phyloP scores from a whole-genome alignment of 768 basidiomycete species.

The Leccinellum luteum region DNA sequence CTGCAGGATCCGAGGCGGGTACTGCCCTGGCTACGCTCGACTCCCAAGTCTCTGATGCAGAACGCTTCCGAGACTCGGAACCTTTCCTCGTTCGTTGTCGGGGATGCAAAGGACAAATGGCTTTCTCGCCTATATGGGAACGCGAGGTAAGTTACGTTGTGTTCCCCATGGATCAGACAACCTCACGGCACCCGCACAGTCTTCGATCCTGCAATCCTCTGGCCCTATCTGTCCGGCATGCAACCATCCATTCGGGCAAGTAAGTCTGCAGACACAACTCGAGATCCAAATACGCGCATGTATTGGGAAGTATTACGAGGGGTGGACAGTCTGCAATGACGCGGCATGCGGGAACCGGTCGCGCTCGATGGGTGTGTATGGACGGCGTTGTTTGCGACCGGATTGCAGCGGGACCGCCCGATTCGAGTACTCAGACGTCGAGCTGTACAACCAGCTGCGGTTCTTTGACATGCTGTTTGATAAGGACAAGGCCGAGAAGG shows the following conservation, averaged over 20 bases:
- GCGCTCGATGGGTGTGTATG: slow-evolving; percentile 93
- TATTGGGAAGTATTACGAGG: slow-evolving; percentile 83
- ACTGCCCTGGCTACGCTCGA: slow-evolving; percentile 72
- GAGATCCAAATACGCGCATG: slow-evolving; percentile 80
- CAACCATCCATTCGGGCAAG: slow-evolving; percentile 43
- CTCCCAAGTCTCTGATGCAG: slow-evolving; percentile 83
- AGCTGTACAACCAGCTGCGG: slow-evolving; percentile 87
- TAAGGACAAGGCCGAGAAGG: slow-evolving; percentile 54
- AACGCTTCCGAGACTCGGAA: slow-evolving; percentile 77
- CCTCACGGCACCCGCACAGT: slow-evolving; percentile 38
- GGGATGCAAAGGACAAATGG: slow-evolving; percentile 57
- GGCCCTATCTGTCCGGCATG: slow-evolving; percentile 78
- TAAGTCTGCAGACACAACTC: slow-evolving; percentile 79
- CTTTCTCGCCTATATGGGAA: slow-evolving; percentile 60
- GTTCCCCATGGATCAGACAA: neutral
- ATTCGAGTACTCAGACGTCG: slow-evolving; percentile 74
- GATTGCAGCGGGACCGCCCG: slow-evolving; percentile 11
- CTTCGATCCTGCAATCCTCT: slow-evolving; percentile 58
- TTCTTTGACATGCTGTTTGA: slow-evolving; percentile 84
- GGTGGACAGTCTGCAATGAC: slow-evolving; percentile 87
- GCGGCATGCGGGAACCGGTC: slow-evolving; percentile 79
- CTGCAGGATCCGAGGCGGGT: slow-evolving; percentile 52
- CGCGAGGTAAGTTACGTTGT: slow-evolving; percentile 44
- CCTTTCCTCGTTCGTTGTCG: slow-evolving; percentile 78
- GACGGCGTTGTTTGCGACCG: slow-evolving; percentile 67